These are phyloP conservation scores for Dryadomyces quercivorus DNA, from an alignment of 2,329 filamentous ascomycete species.

Conservation along the genomic window DNA sequence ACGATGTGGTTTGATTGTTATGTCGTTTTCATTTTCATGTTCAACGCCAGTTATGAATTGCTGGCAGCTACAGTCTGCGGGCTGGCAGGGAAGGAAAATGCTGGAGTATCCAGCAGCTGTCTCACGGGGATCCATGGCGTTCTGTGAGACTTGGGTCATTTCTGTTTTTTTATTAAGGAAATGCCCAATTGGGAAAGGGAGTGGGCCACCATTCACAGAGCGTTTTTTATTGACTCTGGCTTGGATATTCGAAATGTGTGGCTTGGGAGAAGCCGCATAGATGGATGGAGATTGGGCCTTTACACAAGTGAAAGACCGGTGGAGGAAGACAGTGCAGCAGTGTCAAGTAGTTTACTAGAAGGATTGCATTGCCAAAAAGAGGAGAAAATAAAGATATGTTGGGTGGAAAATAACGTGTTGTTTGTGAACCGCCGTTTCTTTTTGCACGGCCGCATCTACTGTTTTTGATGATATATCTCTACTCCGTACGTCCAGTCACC, in stretches of 20 bases:
- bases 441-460: neutral
- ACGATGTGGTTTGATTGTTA: neutral
- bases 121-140: neutral
- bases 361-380: too few relatives aligned
- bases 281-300: too few relatives aligned
- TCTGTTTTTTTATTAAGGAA: constrained; percentile 8
- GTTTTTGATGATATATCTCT: too few relatives aligned
- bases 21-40: neutral
- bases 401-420: too few relatives aligned
- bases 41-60: neutral
- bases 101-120: neutral
- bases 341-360: too few relatives aligned
- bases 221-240: constrained; percentile 6
- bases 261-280: neutral
- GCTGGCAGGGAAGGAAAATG: neutral
- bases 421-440: neutral
- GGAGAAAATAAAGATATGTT: too few relatives aligned
- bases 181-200: neutral
- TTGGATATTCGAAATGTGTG: neutral
- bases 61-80: neutral
- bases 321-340: too few relatives aligned
- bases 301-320: too few relatives aligned
- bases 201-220: neutral
- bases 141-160: neutral
- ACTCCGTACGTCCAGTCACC: neutral